Evolutionary conservation across 1,139 yeast species (phyloP), one percentile per base, ranked within the genome.

Genomic region (Hemisphaericaspora lyxosophila): DNA sequence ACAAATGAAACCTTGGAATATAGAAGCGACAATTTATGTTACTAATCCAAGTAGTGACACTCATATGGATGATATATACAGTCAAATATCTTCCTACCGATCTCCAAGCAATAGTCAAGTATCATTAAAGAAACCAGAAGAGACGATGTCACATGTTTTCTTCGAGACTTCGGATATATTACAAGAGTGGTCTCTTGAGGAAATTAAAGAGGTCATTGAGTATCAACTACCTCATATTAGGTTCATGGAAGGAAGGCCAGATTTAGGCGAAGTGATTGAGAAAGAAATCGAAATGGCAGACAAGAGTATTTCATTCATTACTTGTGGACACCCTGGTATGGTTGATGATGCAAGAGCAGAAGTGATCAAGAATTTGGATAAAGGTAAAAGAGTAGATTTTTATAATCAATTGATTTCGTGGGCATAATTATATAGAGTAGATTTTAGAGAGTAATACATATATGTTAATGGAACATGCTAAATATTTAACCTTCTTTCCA

Each of bases 291-390:
- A 44, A n/a, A 50, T 55, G 20, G 51, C 64, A 13, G 45, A 49
- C 22, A 62, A 63, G 1, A 46, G 62, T 11, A 54, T 61, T 8
- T 63, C 67, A 6, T 63, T 65, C 37, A 57, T 63, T 7, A 57
- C 65, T 2, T 65, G 70, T 49, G 70, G 70, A 2, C 67, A 63
- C 42, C 69, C 70, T 3, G 47, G 50, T 5, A 64, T 64, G 70
- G 69, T 60, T 18, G 64, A 60, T 40, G 64, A 59, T 36, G 41
- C 59, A 35, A 45, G 65, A 29, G 48, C 50, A 25, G 49, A 53
- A 14, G 62, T 57, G 13, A 55, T 55, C 20, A 39, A 44, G 18
- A 51, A 51, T 36, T 45, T 59, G 15, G 49, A 50, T 31, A 42
- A 47, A 36, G 46, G 55, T 1, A 51, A 49, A 23, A 47, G 64